A percentile compares a stretch with the other conserved stretches of the same genome.
phyloP scores from a whole-genome alignment of 2,329 filamentous ascomycete species.

The Penicillium sp. region DNA sequence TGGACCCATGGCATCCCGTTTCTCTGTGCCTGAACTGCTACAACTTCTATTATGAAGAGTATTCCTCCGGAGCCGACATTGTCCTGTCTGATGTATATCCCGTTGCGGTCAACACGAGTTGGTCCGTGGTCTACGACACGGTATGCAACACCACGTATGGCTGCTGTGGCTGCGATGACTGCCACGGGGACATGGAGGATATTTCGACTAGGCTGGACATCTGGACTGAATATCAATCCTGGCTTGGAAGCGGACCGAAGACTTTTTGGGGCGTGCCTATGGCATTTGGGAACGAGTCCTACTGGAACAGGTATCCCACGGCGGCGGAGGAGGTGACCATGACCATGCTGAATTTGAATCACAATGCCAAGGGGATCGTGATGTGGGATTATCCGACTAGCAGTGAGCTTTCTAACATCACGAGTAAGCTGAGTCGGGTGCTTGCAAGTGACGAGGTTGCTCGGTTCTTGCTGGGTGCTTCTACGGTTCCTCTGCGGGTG shows the following conservation, averaged over 20 bases:
- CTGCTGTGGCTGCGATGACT: constrained; percentile 64
- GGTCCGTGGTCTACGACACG: constrained; percentile 55
- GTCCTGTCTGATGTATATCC: constrained; percentile 62
- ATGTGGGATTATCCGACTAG: constrained; percentile 50
- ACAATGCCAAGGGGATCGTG: constrained; percentile 51
- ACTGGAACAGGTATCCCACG: constrained; percentile 50
- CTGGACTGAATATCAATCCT: constrained; percentile 42
- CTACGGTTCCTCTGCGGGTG: constrained; percentile 26
- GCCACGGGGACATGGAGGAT: constrained; percentile 54
- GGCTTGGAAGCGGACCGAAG: constrained; percentile 41
- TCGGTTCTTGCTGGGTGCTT: constrained; percentile 39
- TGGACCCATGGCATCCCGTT: constrained; percentile 63
- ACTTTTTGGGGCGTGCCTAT: constrained; percentile 52
- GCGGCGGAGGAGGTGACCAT: constrained; percentile 48
- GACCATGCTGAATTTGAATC: constrained; percentile 49
- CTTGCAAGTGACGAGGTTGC: constrained; percentile 35
- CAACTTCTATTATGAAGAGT: constrained; percentile 59
- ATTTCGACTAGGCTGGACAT: constrained; percentile 48
- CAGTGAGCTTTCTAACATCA: constrained; percentile 34
- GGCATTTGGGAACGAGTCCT: constrained; percentile 49
- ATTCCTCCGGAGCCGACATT: constrained; percentile 57
- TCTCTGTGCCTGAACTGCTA: constrained; percentile 61
- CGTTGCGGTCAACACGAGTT: constrained; percentile 56
- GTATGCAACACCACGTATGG: constrained; percentile 59
- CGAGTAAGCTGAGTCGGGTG: constrained; percentile 40